These are phyloP conservation scores for Lecanicillium sp. DNA, from an alignment of 2,329 filamentous ascomycete species.

Conservation along the genomic window DNA sequence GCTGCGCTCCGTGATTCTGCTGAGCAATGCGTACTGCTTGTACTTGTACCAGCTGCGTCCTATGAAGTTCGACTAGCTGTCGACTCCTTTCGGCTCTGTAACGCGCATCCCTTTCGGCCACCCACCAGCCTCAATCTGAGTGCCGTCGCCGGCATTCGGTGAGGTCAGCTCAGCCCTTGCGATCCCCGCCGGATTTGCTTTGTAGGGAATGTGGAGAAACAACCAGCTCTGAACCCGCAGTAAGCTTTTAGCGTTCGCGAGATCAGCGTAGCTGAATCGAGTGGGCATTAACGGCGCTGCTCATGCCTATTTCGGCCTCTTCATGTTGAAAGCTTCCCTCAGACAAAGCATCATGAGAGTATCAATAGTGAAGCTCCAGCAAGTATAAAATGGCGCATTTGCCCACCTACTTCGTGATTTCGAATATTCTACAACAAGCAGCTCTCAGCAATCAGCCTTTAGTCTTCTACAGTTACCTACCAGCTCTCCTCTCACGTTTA, in stretches of 20 bases:
- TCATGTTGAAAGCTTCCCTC: no score
- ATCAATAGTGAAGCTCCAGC: not conserved
- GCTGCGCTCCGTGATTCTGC: no score
- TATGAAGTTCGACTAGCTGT: no score
- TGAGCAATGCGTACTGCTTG: no score
- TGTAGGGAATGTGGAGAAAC: not conserved
- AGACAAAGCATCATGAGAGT: not conserved
- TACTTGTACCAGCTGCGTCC: no score
- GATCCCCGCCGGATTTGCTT: no score
- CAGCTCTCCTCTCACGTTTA: not conserved
- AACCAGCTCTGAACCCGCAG: not conserved
- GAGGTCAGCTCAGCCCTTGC: no score
- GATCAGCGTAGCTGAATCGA: slow-evolving; percentile 3
- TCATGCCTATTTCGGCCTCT: not conserved
- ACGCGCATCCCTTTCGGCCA: no score
- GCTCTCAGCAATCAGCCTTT: not conserved
- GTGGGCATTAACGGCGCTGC: not conserved
- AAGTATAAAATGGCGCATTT: not conserved
- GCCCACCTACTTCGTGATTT: not conserved
- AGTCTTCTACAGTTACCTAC: not conserved
- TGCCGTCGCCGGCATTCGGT: no score
- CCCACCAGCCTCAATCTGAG: no score
- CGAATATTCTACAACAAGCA: not conserved
- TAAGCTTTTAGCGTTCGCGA: slow-evolving; percentile 3
- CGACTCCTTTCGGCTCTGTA: no score